Percentiles rank a stretch among this genome's conserved stretches.
Evolutionary conservation across 2,329 filamentous ascomycete species (phyloP).

Genomic region (Fusarium multiceps): DNA sequence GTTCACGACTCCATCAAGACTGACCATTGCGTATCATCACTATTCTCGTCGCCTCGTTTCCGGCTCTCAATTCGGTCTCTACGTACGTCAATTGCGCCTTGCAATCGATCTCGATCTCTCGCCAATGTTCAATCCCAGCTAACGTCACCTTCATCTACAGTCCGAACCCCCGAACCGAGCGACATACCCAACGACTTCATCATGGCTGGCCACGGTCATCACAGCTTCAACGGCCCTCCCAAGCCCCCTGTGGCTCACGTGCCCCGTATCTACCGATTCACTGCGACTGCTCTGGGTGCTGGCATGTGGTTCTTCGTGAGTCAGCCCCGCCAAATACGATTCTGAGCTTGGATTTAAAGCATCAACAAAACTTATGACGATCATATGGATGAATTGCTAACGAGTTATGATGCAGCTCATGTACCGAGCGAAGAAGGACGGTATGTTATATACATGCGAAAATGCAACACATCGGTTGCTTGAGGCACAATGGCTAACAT

Average conservation of each 20-base stretch:
- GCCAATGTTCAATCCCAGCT: background rate
- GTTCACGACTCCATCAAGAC: conserved; percentile 37
- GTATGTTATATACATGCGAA: conserved; percentile 55
- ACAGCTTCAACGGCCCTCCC: conserved; percentile 50
- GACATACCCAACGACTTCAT: conserved; percentile 25
- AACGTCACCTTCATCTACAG: conserved; percentile 10
- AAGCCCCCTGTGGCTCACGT: conserved; percentile 62
- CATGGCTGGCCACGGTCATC: conserved; percentile 44
- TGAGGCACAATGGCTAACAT: conserved; percentile 19
- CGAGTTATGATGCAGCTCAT: conserved; percentile 71
- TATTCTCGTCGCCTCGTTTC: conserved; percentile 28
- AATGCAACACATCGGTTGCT: background rate
- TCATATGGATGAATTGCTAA: conserved; percentile 27
- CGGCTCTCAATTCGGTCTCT: conserved; percentile 37
- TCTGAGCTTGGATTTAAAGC: background rate
- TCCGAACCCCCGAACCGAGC: conserved; percentile 22
- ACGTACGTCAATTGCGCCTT: conserved; percentile 32
- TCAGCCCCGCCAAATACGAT: conserved; percentile 29
- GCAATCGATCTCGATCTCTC: accelerated
- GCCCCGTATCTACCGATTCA: conserved; percentile 79
- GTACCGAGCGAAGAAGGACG: conserved; percentile 97
- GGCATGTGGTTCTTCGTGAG: conserved; percentile 99
- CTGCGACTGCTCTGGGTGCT: conserved; percentile 87
- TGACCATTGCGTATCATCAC: conserved; percentile 31
- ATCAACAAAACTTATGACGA: background rate